Evolutionary conservation across 2,329 filamentous ascomycete genomes (phyloP), one percentile per base, ranked within the genome.

Genomic region (Aspergillus tamarii): DNA sequence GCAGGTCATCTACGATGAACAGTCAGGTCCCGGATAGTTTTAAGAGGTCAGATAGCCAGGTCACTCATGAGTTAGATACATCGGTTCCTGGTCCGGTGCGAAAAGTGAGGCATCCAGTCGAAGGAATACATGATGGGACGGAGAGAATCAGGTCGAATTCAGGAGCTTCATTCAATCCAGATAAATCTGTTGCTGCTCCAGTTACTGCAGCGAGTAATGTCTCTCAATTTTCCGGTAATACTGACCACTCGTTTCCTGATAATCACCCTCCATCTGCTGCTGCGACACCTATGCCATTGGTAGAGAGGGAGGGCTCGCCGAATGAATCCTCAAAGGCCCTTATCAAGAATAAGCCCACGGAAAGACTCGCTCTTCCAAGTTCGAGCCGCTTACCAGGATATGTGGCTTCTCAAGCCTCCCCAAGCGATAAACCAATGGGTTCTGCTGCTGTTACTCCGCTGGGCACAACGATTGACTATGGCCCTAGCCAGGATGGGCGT

Each of bases 381-480:
- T 77, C 82, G 63, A 80, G 79, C 58, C 80, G 82, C 69, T 70
- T 84, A 30, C 81, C 82, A 9, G 79, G 79, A 16, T 80, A 79
- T 68, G 72, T 71, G n/a, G 69, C 76, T 36, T 79, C 81, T 14
- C 77, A 78, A 57, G 73, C 75, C 34, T 75, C 80, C 14, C 80
- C 81, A 19, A 77, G 72, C 59, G 81, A 76, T 70, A 82, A 77
- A 62, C 76, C 73, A 41, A 76, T 66, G 75, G 83, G 73, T 76
- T 81, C 64, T 80, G 87, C 76, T 58, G 69, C 74, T 23, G 64
- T 76, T 26, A 65, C 73, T 1, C 71, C 74, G 5, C 61, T 77
- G 21, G 74, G 76, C 57, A 77, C 74, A 43, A 65, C 69, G 21
- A 58, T 77, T 43, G 69, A 72, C 43, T 64, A 69, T n/a, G 52